Evolutionary conservation across 2,329 filamentous ascomycete species (phyloP), one percentile per base, ranked within the genome.

Genomic region (Xylariaceae sp.): DNA sequence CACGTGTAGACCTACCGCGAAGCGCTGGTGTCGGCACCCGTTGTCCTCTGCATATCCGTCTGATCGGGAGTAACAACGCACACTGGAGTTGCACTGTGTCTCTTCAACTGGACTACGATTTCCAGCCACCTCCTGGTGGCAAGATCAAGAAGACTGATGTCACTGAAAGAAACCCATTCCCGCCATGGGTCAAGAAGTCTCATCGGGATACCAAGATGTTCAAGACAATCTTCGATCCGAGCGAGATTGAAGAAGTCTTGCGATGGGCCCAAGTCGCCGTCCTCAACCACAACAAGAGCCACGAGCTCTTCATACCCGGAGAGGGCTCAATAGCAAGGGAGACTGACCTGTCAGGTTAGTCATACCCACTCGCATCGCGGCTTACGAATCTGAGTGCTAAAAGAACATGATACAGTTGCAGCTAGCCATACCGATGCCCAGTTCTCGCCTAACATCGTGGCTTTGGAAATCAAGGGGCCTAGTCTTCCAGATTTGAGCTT

Each of bases 401-500:
- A 30, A 24, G 24, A 3, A 6, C 22, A 26, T 13, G 17, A 39
- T 19, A 49, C 56, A 34, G 50, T 55, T 7, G 67, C 71, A 0
- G 67, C 71, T 2, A 61, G 65, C 2, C 52, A 61, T 2, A 71
- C 73, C 0, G 63, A 78, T 4, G 80, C 83, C 0, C 81, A 86
- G 8, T 94, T 94, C 50, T 89, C 85, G 0, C 89, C 89, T 0
- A 95, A 95, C 49, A 74, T 89, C 0, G 82, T 95, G 0, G 76
- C 82, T 0, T 68, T 95, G 0, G 78, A 89, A 39, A 89, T 95
- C 19, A 79, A 79, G 0, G 85, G 83, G 0, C 85, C 85, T 0
- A 73, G 71, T 0, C 72, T 91, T 0, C 83, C 87, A 0, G 81
- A 87, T 4, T 60, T 95, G 0, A 88, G 84, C 0, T 94, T 95